Conservation (phyloP, 208 protist genomes). For the Herpetomonas samuelpessoai region DNA sequence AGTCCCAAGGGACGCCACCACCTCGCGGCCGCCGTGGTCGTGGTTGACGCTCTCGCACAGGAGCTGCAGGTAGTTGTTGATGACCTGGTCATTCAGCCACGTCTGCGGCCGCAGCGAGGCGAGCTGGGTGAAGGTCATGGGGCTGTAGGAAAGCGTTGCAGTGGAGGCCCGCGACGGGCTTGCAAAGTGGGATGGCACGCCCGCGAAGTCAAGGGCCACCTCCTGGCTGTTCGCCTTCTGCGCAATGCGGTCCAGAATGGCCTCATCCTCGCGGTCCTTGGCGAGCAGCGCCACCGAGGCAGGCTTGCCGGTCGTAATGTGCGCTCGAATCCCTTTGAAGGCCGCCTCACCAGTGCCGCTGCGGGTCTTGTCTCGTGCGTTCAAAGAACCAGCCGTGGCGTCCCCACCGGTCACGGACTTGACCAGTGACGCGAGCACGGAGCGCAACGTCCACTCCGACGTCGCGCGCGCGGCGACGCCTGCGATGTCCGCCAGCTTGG, state of each 20-base stretch:
- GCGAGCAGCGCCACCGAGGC: slow-evolving; percentile 23
- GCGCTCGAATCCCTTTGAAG: slow-evolving; percentile 33
- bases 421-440: slow-evolving; percentile 8
- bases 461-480: slow-evolving; percentile 30
- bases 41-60: slow-evolving; percentile 33
- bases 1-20: slow-evolving; percentile 50
- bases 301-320: slow-evolving; percentile 33
- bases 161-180: neutral
- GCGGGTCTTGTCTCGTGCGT: too few species aligned
- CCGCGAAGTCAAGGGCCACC: slow-evolving; percentile 20
- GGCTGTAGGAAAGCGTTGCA: neutral
- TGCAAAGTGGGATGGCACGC: neutral
- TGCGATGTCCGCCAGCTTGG: slow-evolving; percentile 5
- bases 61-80: slow-evolving; percentile 79
- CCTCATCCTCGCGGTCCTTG: slow-evolving; percentile 39
- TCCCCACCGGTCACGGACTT: too few species aligned
- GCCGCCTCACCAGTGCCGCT: slow-evolving; percentile 2
- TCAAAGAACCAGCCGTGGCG: too few species aligned
- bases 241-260: slow-evolving; percentile 16
- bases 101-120: slow-evolving; percentile 34
- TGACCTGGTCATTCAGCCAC: slow-evolving; percentile 85
- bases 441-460: slow-evolving; percentile 34
- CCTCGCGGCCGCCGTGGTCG: slow-evolving; percentile 11
- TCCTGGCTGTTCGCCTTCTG: slow-evolving; percentile 20
- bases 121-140: slow-evolving; percentile 61